These are phyloP conservation scores for Rhynchosporium graminicola DNA, from an alignment of 2,329 filamentous ascomycete genomes.

Conservation along the genomic window DNA sequence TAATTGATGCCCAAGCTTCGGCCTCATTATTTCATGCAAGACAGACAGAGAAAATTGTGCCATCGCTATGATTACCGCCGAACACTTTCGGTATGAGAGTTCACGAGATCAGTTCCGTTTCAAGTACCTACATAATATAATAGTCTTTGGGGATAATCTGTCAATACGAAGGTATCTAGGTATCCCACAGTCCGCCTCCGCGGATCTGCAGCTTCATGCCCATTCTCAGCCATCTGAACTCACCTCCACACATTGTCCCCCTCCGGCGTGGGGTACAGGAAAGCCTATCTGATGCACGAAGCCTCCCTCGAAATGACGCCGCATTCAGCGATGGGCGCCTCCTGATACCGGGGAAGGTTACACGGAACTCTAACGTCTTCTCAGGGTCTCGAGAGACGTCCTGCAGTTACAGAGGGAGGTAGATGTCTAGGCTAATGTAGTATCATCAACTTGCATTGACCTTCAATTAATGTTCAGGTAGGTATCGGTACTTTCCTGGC, in stretches of 20 bases:
- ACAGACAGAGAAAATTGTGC: background rate
- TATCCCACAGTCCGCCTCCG: background rate
- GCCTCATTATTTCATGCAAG: slow-evolving; percentile 14
- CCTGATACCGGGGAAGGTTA: slow-evolving; percentile 1
- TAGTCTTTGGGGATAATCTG: too few species aligned
- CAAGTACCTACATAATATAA: background rate
- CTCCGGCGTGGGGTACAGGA: slow-evolving; percentile 4
- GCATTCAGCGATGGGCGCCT: slow-evolving; percentile 4
- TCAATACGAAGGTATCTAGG: too few species aligned
- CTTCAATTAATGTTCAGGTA: too few species aligned
- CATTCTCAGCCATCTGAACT: background rate
- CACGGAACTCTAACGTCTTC: background rate
- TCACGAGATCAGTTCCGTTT: background rate
- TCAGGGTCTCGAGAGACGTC: background rate
- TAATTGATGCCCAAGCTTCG: slow-evolving; percentile 4
- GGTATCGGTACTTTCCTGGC: background rate
- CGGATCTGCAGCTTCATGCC: slow-evolving; percentile 5
- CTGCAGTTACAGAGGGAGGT: background rate
- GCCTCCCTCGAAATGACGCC: background rate
- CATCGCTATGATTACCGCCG: background rate
- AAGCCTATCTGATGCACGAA: background rate
- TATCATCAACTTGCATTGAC: background rate
- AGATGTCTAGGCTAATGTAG: background rate
- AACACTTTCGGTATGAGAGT: too few species aligned
- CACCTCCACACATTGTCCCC: slow-evolving; percentile 5